Evolutionary conservation across 2,329 filamentous ascomycete genomes (phyloP).

Genomic region (Verticillium isaacii): DNA sequence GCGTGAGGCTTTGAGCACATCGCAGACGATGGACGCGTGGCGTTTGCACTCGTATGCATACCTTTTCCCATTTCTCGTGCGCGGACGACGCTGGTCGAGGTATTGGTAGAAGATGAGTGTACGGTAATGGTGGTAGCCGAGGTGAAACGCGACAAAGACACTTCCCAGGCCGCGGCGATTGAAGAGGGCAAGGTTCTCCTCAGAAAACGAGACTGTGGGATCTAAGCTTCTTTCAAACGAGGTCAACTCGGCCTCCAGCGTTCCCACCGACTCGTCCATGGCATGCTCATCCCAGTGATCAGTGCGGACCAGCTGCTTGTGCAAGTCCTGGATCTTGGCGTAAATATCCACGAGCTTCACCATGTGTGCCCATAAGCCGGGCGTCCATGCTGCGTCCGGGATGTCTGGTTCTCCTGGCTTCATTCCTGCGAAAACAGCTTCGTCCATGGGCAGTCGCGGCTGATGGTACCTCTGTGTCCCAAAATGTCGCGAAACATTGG

Average conservation of each 20-base stretch:
- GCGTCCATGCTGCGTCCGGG: constrained; percentile 14
- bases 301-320: constrained; percentile 20
- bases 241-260: constrained; percentile 14
- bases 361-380: constrained; percentile 27
- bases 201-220: constrained; percentile 14
- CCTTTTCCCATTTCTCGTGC: constrained; percentile 19
- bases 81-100: constrained; percentile 22
- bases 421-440: constrained; percentile 15
- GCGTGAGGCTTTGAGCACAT: constrained; percentile 21
- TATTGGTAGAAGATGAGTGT: constrained; percentile 28
- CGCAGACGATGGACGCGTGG: constrained; percentile 22
- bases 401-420: constrained; percentile 15
- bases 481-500: constrained; percentile 21
- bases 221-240: constrained; percentile 18
- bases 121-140: constrained; percentile 28
- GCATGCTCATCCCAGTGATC: constrained; percentile 22
- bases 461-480: constrained; percentile 6
- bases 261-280: constrained; percentile 16
- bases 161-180: constrained; percentile 20
- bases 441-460: constrained; percentile 22
- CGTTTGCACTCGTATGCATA: constrained; percentile 24
- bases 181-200: constrained; percentile 20
- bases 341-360: constrained; percentile 25
- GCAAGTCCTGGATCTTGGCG: constrained; percentile 24
- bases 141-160: constrained; percentile 26